Percentiles rank a stretch among this genome's conserved stretches.
phyloP scores from a whole-genome alignment of 306 rosid species.

The Vigna radiata region DNA sequence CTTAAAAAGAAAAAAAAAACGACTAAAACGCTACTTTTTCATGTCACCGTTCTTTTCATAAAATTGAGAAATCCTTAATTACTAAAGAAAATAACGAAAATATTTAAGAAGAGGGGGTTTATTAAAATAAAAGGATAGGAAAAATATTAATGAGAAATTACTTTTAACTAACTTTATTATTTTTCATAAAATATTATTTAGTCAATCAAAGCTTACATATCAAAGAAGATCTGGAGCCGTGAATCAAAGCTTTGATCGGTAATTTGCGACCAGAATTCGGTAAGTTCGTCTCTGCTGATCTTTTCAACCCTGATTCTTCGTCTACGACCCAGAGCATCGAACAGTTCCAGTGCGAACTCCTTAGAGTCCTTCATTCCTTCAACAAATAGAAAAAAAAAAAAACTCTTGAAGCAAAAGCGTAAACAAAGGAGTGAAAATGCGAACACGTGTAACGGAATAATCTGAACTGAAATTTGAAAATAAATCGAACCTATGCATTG shows the following conservation, averaged over 20 bases:
- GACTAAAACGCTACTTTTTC: background rate
- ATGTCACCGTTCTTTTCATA: background rate
- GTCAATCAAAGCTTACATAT: slow-evolving; percentile 64
- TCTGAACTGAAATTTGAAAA: slow-evolving; percentile 13
- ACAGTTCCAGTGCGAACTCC: slow-evolving; percentile 82
- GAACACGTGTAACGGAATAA: slow-evolving; percentile 7
- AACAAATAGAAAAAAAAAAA: too few relatives aligned
- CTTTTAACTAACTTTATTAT: slow-evolving; percentile 34
- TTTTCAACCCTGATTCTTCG: slow-evolving; percentile 75
- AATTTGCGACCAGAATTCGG: slow-evolving; percentile 89
- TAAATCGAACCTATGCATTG: slow-evolving; percentile 79
- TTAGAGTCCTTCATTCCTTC: slow-evolving; percentile 90
- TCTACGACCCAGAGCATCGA: slow-evolving; percentile 85
- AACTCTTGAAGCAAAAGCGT: background rate
- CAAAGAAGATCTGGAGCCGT: slow-evolving; percentile 91
- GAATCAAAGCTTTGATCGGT: slow-evolving; percentile 95
- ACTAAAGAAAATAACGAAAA: slow-evolving; percentile 32
- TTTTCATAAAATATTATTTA: slow-evolving; percentile 5
- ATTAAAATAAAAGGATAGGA: background rate
- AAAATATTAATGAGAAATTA: background rate
- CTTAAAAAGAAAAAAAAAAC: too few relatives aligned
- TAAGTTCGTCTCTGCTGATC: slow-evolving; percentile 73
- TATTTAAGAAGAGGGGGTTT: slow-evolving; percentile 20
- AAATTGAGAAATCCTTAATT: background rate
- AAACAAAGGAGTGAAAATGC: background rate